Evolutionary conservation across 805 yeast genomes (phyloP).

Genomic region (Candida namnaoensis): DNA sequence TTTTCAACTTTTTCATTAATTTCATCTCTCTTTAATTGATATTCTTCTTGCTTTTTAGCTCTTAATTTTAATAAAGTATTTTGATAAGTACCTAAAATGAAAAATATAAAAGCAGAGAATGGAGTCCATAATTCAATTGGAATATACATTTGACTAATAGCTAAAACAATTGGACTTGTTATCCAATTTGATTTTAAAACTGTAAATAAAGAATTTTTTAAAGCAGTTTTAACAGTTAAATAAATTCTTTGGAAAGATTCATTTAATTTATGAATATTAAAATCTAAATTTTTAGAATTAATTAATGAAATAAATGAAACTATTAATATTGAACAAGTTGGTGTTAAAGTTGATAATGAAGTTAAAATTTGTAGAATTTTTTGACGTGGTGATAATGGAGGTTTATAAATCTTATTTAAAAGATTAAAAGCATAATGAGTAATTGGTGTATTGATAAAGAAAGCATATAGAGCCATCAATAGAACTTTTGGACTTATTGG

Average conservation of each 20-base stretch:
- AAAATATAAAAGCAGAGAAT: slow-evolving; percentile 49
- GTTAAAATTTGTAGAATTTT: slow-evolving; percentile 42
- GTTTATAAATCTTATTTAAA: slow-evolving; percentile 34
- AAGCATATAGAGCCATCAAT: slow-evolving; percentile 49
- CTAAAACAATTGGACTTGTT: slow-evolving; percentile 42
- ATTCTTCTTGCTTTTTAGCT: slow-evolving; percentile 13
- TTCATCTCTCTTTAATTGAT: slow-evolving; percentile 12
- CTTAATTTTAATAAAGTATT: slow-evolving; percentile 43
- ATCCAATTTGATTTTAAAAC: slow-evolving; percentile 45
- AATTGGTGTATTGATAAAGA: slow-evolving; percentile 46
- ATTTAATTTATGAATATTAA: background rate
- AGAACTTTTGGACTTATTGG: slow-evolving; percentile 30
- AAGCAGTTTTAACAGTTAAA: slow-evolving; percentile 12
- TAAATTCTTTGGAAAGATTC: slow-evolving; percentile 3
- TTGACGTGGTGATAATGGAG: slow-evolving; percentile 28
- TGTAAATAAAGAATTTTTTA: slow-evolving; percentile 33
- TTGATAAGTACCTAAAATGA: slow-evolving; percentile 53
- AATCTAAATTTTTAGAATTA: slow-evolving; percentile 21
- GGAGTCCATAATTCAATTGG: slow-evolving; percentile 58
- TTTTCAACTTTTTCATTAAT: slow-evolving; percentile 10
- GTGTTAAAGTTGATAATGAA: slow-evolving; percentile 47
- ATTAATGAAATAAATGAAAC: slow-evolving; percentile 46
- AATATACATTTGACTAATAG: slow-evolving; percentile 48
- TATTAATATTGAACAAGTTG: slow-evolving; percentile 37
- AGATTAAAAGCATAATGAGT: slow-evolving; percentile 43